Evolutionary conservation across 164 flowering plant species (phyloP).

Genomic region (Berberis thunbergii): DNA sequence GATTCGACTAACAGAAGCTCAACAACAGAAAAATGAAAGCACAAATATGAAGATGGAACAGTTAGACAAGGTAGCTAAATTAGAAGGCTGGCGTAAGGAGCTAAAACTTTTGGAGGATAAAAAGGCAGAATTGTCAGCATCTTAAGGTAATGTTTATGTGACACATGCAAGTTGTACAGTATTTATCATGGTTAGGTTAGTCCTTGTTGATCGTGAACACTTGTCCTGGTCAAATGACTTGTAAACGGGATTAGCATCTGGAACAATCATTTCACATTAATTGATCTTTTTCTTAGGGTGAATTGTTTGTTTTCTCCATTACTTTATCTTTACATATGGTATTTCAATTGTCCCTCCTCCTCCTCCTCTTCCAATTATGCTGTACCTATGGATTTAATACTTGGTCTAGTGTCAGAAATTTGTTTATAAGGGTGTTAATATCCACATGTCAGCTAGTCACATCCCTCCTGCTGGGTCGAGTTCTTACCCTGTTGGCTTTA

Average conservation of each 20-base stretch:
- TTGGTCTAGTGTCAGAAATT: too few species aligned
- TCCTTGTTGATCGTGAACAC: background rate
- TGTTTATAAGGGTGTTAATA: too few species aligned
- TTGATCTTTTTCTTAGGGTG: background rate
- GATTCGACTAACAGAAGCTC: conserved; percentile 65
- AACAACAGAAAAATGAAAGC: conserved; percentile 30
- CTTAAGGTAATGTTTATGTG: conserved; percentile 16
- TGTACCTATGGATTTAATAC: too few species aligned
- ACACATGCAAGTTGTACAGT: conserved; percentile 8
- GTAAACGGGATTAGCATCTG: background rate
- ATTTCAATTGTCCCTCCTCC: too few species aligned
- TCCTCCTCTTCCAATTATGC: too few species aligned
- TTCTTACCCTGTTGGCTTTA: too few species aligned
- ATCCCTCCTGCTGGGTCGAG: too few species aligned
- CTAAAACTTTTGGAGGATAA: conserved; percentile 45
- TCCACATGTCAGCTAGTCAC: too few species aligned
- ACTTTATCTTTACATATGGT: background rate
- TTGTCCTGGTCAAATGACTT: background rate
- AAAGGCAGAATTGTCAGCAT: conserved; percentile 21
- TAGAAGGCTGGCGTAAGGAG: conserved; percentile 53
- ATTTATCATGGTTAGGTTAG: conserved; percentile 5
- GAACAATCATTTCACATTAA: background rate
- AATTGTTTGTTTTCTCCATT: background rate
- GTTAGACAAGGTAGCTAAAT: conserved; percentile 45
- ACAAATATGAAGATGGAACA: conserved; percentile 52